Percentiles rank a stretch among this genome's conserved stretches.
These are phyloP conservation scores for Stagonosporopsis cucurbitacearum DNA, from an alignment of 2,329 filamentous ascomycete species.

Conservation along the genomic window DNA sequence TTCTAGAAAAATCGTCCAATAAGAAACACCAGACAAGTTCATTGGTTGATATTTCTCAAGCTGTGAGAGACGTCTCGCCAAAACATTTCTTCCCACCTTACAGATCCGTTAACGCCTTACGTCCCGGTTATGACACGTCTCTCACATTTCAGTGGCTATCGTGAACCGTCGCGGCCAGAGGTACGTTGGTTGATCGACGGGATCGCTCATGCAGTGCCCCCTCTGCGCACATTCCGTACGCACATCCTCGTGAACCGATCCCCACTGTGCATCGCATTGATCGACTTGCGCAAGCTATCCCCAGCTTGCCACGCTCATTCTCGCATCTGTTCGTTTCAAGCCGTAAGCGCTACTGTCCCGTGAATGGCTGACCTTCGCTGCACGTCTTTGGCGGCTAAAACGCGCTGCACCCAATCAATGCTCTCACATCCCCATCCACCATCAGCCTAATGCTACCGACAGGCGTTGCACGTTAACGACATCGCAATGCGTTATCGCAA, in stretches of 20 bases:
- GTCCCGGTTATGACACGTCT: slow-evolving; percentile 7
- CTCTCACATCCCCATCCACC: slow-evolving; percentile 2
- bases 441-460: slow-evolving; percentile 20
- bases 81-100: background rate
- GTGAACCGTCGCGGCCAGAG: slow-evolving; percentile 8
- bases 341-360: slow-evolving; percentile 39
- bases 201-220: background rate
- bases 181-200: slow-evolving; percentile 4
- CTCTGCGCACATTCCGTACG: slow-evolving; percentile 9
- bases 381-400: slow-evolving; percentile 36
- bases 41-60: background rate
- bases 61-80: background rate
- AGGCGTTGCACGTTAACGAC: slow-evolving; percentile 28
- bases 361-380: slow-evolving; percentile 34
- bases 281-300: slow-evolving; percentile 11
- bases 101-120: background rate
- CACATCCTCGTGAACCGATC: background rate
- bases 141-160: slow-evolving; percentile 13
- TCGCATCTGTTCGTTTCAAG: slow-evolving; percentile 33
- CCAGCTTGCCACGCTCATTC: slow-evolving; percentile 20
- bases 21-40: background rate
- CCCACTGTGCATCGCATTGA: slow-evolving; percentile 9
- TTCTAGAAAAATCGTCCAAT: slow-evolving; percentile 5
- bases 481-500: slow-evolving; percentile 23
- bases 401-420: slow-evolving; percentile 23